Conservation (phyloP, 2,329 filamentous ascomycete genomes). For the Niveomyces coronatus region DNA sequence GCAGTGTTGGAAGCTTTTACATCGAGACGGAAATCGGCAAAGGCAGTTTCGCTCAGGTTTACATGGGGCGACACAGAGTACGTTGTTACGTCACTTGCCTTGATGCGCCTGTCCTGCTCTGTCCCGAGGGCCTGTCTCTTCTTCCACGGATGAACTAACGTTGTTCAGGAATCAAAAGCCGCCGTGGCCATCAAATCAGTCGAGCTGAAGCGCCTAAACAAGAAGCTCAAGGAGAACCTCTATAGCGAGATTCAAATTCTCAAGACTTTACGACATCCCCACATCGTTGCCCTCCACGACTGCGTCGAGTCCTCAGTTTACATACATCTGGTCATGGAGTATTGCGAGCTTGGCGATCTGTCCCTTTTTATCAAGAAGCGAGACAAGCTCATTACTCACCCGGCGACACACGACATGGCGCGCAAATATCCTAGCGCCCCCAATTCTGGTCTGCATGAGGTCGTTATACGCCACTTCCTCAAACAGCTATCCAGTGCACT, state of each 20-base stretch:
- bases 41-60: slow-evolving; percentile 95
- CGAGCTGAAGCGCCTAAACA: slow-evolving; percentile 79
- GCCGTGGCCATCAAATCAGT: slow-evolving; percentile 96
- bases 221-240: slow-evolving; percentile 93
- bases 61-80: slow-evolving; percentile 76
- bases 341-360: slow-evolving; percentile 88
- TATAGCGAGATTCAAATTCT: slow-evolving; percentile 93
- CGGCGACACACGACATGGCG: slow-evolving; percentile 80
- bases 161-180: slow-evolving; percentile 58
- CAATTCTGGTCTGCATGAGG: slow-evolving; percentile 84
- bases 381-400: slow-evolving; percentile 66
- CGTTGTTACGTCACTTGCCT: slow-evolving; percentile 8
- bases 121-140: neutral
- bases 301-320: slow-evolving; percentile 79
- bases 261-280: slow-evolving; percentile 85
- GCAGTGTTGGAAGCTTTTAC: slow-evolving; percentile 61
- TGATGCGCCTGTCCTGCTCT: no score
- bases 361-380: slow-evolving; percentile 95
- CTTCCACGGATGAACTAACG: slow-evolving; percentile 8
- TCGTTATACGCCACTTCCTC: slow-evolving; percentile 90
- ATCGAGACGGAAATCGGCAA: slow-evolving; percentile 88
- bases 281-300: slow-evolving; percentile 93
- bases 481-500: slow-evolving; percentile 91
- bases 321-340: slow-evolving; percentile 98
- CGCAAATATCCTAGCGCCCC: slow-evolving; percentile 80